Percentiles rank a stretch among this genome's conserved stretches.
Evolutionary conservation across 1,139 yeast genomes (phyloP).

Genomic region (Kodamaea derodonti): DNA sequence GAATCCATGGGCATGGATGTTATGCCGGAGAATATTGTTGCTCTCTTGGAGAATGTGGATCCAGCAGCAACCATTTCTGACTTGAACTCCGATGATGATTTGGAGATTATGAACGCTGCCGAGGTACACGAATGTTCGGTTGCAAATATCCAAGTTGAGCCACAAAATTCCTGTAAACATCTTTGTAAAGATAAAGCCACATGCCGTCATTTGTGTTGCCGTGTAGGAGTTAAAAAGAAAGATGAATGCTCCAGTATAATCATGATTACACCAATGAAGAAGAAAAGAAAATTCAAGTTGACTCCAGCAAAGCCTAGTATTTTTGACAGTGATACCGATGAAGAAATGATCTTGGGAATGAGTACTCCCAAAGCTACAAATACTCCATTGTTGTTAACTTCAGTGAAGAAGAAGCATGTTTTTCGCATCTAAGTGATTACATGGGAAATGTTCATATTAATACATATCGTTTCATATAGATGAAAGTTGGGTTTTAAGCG

Average conservation of each 20-base stretch:
- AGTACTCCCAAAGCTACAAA: not conserved
- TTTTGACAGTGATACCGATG: not conserved
- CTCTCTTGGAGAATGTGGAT: too few relatives aligned
- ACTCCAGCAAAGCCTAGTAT: not conserved
- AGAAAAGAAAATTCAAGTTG: slow-evolving; percentile 1
- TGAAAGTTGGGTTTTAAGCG: too few relatives aligned
- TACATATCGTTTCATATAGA: slow-evolving; percentile 5
- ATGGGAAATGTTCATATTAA: not conserved
- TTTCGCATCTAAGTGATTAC: slow-evolving; percentile 1
- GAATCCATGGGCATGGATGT: not conserved
- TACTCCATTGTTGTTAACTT: not conserved
- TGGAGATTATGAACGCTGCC: not conserved
- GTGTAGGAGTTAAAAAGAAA: slow-evolving; percentile 29
- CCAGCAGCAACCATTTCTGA: too few relatives aligned
- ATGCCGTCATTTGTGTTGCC: slow-evolving; percentile 44
- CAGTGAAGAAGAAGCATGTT: not conserved
- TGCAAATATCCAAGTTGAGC: too few relatives aligned
- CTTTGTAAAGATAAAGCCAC: slow-evolving; percentile 29
- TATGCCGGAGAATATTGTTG: too few relatives aligned
- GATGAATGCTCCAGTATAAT: not conserved
- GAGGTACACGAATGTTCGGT: not conserved
- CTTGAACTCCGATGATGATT: not conserved
- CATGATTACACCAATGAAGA: not conserved
- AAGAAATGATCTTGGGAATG: not conserved
- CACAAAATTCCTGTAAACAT: slow-evolving; percentile 40